Evolutionary conservation across 164 flowering plant species (phyloP).

Genomic region (Nelumbo lutea): DNA sequence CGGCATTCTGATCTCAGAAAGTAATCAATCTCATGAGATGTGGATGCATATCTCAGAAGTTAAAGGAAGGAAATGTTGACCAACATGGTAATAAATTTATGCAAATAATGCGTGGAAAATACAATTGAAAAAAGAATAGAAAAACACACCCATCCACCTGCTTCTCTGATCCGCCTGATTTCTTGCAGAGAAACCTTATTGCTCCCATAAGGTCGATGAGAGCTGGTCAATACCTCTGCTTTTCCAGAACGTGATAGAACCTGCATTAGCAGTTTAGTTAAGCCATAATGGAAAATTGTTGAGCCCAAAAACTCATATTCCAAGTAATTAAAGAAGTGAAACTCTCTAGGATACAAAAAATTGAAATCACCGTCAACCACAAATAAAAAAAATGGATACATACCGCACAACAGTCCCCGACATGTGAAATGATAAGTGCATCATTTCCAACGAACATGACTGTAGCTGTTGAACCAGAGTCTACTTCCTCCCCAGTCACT

Average conservation of each 20-base stretch:
- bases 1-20: no score
- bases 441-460: slow-evolving; percentile 59
- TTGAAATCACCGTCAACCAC: slow-evolving; percentile 1
- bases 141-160: slow-evolving; percentile 99
- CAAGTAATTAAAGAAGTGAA: not conserved
- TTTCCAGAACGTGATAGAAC: slow-evolving; percentile 80
- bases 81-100: not conserved
- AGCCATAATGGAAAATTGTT: not conserved
- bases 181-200: slow-evolving; percentile 69
- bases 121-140: slow-evolving; percentile 22
- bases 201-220: slow-evolving; percentile 95
- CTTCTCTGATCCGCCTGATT: slow-evolving; percentile 85
- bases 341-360: not conserved
- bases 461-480: slow-evolving; percentile 93
- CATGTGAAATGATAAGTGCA: slow-evolving; percentile 61
- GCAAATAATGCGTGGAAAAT: not conserved
- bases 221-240: slow-evolving; percentile 59
- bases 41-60: no score
- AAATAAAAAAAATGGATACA: slow-evolving; percentile 4
- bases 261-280: slow-evolving; percentile 28
- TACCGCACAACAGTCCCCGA: slow-evolving; percentile 90
- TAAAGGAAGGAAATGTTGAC: not conserved
- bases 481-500: slow-evolving; percentile 47
- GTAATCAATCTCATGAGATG: no score
- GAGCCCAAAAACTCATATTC: not conserved